Evolutionary conservation across 805 yeast genomes (phyloP).

Genomic region (Candida maltosa): DNA sequence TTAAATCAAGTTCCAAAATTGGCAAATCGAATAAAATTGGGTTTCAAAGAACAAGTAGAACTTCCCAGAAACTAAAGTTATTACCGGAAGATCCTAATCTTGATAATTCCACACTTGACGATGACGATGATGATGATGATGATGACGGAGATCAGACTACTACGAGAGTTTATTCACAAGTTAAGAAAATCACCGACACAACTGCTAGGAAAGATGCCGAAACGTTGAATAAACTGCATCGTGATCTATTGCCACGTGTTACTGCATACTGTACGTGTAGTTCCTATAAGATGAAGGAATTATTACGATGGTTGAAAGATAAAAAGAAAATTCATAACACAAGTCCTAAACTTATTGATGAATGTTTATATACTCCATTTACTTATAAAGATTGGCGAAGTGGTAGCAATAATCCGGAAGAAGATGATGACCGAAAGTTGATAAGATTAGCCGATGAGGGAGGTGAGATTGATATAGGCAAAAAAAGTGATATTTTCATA

Average conservation of each 20-base stretch:
- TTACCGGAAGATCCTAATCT: slow-evolving; percentile 47
- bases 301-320: slow-evolving; percentile 81
- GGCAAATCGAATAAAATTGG: slow-evolving; percentile 50
- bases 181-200: slow-evolving; percentile 75
- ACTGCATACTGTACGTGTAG: slow-evolving; percentile 97
- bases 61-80: slow-evolving; percentile 68
- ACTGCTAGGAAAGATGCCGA: slow-evolving; percentile 94
- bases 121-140: slow-evolving; percentile 28
- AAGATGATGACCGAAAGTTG: slow-evolving; percentile 25
- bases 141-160: slow-evolving; percentile 9
- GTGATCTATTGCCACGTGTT: slow-evolving; percentile 85
- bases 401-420: slow-evolving; percentile 17
- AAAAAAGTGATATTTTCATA: slow-evolving; percentile 75
- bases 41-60: slow-evolving; percentile 71
- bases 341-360: slow-evolving; percentile 86
- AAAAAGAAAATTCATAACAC: slow-evolving; percentile 71
- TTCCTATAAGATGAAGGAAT: slow-evolving; percentile 82
- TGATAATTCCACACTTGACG: slow-evolving; percentile 7
- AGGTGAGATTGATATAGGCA: slow-evolving; percentile 87
- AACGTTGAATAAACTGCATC: slow-evolving; percentile 78
- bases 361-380: slow-evolving; percentile 91
- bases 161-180: slow-evolving; percentile 71
- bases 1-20: slow-evolving; percentile 15
- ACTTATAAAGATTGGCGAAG: slow-evolving; percentile 74
- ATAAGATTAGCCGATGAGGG: slow-evolving; percentile 89